phyloP scores from a whole-genome alignment of 768 basidiomycete genomes.

The Lentinula lateritia region DNA sequence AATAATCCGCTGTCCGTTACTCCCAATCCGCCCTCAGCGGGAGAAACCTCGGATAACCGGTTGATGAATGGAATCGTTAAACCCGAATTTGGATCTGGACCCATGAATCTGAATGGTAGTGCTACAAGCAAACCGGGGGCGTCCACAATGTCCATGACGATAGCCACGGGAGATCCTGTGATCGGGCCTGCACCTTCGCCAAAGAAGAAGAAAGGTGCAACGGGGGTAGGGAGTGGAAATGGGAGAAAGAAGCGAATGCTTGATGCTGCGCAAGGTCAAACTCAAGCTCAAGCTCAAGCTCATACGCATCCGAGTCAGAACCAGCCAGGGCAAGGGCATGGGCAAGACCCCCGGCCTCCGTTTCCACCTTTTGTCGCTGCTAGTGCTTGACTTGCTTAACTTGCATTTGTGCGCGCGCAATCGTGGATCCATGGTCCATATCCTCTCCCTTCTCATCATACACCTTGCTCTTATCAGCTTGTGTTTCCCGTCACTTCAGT shows the following conservation, averaged over 20 bases:
- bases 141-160: neutral
- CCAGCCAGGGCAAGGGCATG: neutral
- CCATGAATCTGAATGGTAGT: slow-evolving; percentile 9
- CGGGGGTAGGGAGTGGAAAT: slow-evolving; percentile 37
- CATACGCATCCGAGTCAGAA: neutral
- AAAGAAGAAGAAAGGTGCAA: slow-evolving; percentile 42
- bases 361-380: slow-evolving; percentile 29
- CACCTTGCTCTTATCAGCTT: neutral
- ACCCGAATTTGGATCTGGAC: slow-evolving; percentile 15
- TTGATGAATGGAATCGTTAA: slow-evolving; percentile 9
- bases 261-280: slow-evolving; percentile 11
- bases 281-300: slow-evolving; percentile 3
- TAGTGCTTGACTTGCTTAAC: slow-evolving; percentile 19
- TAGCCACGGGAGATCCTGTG: neutral
- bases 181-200: slow-evolving; percentile 20
- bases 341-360: slow-evolving; percentile 13
- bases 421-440: no score
- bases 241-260: slow-evolving; percentile 34
- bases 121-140: neutral
- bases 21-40: neutral
- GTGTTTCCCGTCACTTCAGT: neutral
- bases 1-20: neutral
- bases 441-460: neutral
- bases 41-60: neutral
- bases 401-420: neutral